Percentiles rank a stretch among this genome's conserved stretches.
Conservation (phyloP, 169 alveolate genomes). For the Plasmodium knowlesi region DNA sequence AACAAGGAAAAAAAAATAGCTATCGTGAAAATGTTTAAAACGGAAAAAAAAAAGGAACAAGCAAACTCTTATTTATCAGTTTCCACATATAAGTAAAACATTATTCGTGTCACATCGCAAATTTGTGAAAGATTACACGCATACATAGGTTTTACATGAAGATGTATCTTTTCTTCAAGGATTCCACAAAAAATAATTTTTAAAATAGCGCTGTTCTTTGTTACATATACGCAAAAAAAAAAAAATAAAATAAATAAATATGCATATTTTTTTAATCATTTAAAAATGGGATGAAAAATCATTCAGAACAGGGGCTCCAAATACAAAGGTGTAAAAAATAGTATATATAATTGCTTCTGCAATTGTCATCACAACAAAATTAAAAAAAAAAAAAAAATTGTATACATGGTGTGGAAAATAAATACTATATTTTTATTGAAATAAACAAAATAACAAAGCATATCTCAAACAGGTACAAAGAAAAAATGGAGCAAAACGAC, state of each 20-base stretch:
- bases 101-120: background rate
- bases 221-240: background rate
- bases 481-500: background rate
- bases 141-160: background rate
- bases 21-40: background rate
- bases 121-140: background rate
- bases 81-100: background rate
- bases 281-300: background rate
- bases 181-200: background rate
- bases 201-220: background rate
- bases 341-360: background rate
- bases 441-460: conserved; percentile 21
- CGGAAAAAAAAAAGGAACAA: background rate
- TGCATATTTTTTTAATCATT: background rate
- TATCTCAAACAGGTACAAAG: background rate
- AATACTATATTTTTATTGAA: background rate
- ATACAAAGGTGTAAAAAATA: background rate
- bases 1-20: background rate
- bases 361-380: background rate
- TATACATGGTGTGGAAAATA: background rate
- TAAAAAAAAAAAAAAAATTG: background rate
- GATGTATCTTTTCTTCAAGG: background rate
- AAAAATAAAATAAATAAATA: no score
- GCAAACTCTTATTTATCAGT: background rate
- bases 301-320: background rate